phyloP scores from a whole-genome alignment of 1,284 basidiomycete genomes.

The Leccinum pachyderme region DNA sequence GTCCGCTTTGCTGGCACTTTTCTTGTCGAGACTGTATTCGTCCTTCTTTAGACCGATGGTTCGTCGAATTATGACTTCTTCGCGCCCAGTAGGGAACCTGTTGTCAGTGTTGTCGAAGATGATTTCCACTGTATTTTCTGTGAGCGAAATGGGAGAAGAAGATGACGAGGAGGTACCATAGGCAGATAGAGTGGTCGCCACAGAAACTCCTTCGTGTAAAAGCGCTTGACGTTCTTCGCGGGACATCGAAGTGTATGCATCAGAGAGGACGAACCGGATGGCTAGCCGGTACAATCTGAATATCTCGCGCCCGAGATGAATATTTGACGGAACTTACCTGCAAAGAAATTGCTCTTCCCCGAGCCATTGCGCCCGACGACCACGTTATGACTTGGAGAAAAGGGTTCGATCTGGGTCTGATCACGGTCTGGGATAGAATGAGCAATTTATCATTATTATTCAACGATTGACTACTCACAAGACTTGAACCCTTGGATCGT shows the following conservation, averaged over 20 bases:
- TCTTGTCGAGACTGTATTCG: constrained; percentile 96
- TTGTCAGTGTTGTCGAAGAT: constrained; percentile 89
- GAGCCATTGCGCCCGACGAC: constrained; percentile 95
- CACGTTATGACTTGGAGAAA: constrained; percentile 86
- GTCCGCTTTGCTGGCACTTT: constrained; percentile 93
- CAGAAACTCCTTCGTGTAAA: constrained; percentile 90
- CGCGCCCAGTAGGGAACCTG: constrained; percentile 86
- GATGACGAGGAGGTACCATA: constrained; percentile 59
- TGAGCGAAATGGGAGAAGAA: constrained; percentile 10
- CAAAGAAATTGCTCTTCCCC: constrained; percentile 97
- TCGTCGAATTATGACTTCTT: constrained; percentile 82
- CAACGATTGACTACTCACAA: constrained; percentile 47
- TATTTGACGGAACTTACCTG: constrained; percentile 47
- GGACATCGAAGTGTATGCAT: constrained; percentile 95
- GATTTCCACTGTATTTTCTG: constrained; percentile 60
- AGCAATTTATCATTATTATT: background rate
- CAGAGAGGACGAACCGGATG: constrained; percentile 95
- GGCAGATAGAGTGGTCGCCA: constrained; percentile 88
- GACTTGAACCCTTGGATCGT: constrained; percentile 98
- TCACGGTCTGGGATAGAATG: constrained; percentile 58
- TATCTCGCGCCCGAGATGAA: background rate
- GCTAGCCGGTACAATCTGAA: constrained; percentile 46
- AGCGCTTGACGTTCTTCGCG: constrained; percentile 91
- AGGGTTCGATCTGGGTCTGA: constrained; percentile 80
- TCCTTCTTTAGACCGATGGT: constrained; percentile 99